phyloP scores from a whole-genome alignment of 2,329 filamentous ascomycete species.

The Lasiodiplodia citricola region DNA sequence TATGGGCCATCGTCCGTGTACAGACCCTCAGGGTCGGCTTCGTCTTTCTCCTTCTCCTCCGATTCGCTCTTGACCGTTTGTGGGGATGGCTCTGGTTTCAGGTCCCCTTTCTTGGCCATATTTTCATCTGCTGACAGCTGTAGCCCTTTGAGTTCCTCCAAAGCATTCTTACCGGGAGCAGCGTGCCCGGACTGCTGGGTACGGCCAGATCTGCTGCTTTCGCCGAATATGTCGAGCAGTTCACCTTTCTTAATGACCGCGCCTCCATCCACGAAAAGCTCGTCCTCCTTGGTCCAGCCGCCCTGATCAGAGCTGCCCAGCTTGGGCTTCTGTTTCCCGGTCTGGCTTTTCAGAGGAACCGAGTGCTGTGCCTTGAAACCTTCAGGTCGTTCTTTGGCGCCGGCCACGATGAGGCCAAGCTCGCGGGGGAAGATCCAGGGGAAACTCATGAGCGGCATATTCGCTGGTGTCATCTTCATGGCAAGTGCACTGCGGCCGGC shows the following conservation, averaged over 20 bases:
- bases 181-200: background rate
- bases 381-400: background rate
- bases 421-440: constrained; percentile 86
- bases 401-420: constrained; percentile 69
- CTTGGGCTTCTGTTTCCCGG: background rate
- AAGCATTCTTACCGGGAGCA: background rate
- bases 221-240: constrained; percentile 4
- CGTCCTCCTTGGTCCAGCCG: constrained; percentile 4
- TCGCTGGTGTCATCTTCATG: constrained; percentile 58
- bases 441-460: constrained; percentile 86
- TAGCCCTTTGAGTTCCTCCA: background rate
- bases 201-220: background rate
- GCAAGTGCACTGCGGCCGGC: constrained; percentile 46
- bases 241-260: constrained; percentile 2
- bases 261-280: constrained; percentile 8
- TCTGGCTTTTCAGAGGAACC: background rate
- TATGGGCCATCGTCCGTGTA: constrained; percentile 10
- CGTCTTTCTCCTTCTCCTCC: background rate
- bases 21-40: background rate
- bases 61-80: background rate
- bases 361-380: background rate
- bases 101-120: no score
- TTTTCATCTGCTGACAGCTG: background rate
- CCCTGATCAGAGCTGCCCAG: background rate
- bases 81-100: background rate